Percentiles rank a stretch among this genome's conserved stretches.
Conservation (phyloP, 2,329 filamentous ascomycete species). For the Calonectria pseudoturangicola region DNA sequence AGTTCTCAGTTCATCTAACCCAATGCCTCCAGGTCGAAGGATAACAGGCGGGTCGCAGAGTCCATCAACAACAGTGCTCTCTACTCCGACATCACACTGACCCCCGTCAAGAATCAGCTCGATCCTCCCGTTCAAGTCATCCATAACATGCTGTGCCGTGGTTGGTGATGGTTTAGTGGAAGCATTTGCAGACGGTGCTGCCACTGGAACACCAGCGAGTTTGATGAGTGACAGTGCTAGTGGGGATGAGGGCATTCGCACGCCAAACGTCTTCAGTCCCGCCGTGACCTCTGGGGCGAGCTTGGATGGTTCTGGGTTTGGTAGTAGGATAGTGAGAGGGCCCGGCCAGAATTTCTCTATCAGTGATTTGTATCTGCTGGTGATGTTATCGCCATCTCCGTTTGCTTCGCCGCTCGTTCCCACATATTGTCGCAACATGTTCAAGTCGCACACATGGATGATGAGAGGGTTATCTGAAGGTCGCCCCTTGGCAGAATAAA, state of each 20-base stretch:
- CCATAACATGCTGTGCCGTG: constrained; percentile 88
- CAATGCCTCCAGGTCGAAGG: constrained; percentile 89
- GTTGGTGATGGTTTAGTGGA: constrained; percentile 96
- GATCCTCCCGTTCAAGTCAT: constrained; percentile 89
- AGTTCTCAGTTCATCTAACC: constrained; percentile 83
- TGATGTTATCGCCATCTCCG: constrained; percentile 69
- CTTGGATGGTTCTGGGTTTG: constrained; percentile 79
- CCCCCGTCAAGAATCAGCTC: constrained; percentile 93
- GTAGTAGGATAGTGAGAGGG: constrained; percentile 91
- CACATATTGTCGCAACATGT: constrained; percentile 82
- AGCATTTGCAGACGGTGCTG: constrained; percentile 94
- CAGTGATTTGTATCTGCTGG: constrained; percentile 84
- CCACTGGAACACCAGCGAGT: constrained; percentile 84
- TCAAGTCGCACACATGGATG: constrained; percentile 88
- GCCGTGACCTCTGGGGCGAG: constrained; percentile 96
- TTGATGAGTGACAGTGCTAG: constrained; percentile 93
- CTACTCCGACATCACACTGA: constrained; percentile 89
- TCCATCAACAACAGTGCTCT: constrained; percentile 97
- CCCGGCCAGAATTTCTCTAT: constrained; percentile 95
- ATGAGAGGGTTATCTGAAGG: constrained; percentile 97
- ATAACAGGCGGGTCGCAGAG: constrained; percentile 87
- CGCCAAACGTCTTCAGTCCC: constrained; percentile 88
- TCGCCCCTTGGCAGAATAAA: constrained; percentile 91
- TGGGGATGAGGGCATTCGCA: constrained; percentile 88
- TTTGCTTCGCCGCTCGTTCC: constrained; percentile 50